Percentiles rank a stretch among this genome's conserved stretches.
These are phyloP conservation scores for Aspergillus brasiliensis DNA, from an alignment of 2,329 filamentous ascomycete genomes.

Conservation along the genomic window DNA sequence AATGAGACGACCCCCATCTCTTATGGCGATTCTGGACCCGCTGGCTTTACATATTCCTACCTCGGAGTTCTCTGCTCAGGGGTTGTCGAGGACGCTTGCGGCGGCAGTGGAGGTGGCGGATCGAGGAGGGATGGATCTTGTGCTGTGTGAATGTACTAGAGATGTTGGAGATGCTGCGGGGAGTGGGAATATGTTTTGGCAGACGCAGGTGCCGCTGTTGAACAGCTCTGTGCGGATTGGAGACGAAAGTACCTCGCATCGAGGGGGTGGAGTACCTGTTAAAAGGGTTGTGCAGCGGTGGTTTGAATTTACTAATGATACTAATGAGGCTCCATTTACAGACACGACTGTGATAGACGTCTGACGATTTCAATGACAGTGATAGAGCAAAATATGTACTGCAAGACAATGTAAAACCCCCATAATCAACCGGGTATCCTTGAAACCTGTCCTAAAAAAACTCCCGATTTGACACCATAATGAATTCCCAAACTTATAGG, in stretches of 20 bases:
- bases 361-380: conserved; percentile 7
- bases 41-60: conserved; percentile 46
- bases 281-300: conserved; percentile 63
- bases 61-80: conserved; percentile 52
- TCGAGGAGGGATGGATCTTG: conserved; percentile 32
- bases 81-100: conserved; percentile 49
- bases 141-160: conserved; percentile 47
- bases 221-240: conserved; percentile 56
- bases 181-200: conserved; percentile 40
- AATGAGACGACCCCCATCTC: conserved; percentile 11
- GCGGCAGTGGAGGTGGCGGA: conserved; percentile 41
- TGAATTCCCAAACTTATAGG: conserved; percentile 48
- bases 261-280: conserved; percentile 58
- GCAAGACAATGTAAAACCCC: conserved; percentile 27
- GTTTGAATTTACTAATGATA: conserved; percentile 61
- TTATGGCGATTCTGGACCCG: conserved; percentile 46
- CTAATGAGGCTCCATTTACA: conserved; percentile 25
- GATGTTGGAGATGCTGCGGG: conserved; percentile 33
- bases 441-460: conserved; percentile 38
- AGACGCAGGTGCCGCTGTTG: conserved; percentile 62
- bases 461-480: conserved; percentile 31
- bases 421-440: conserved; percentile 43
- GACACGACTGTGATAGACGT: not conserved
- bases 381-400: conserved; percentile 20
- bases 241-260: conserved; percentile 57